phyloP scores from a whole-genome alignment of 371 early-diverging fungal species.

The Blastocladiella emersonii region DNA sequence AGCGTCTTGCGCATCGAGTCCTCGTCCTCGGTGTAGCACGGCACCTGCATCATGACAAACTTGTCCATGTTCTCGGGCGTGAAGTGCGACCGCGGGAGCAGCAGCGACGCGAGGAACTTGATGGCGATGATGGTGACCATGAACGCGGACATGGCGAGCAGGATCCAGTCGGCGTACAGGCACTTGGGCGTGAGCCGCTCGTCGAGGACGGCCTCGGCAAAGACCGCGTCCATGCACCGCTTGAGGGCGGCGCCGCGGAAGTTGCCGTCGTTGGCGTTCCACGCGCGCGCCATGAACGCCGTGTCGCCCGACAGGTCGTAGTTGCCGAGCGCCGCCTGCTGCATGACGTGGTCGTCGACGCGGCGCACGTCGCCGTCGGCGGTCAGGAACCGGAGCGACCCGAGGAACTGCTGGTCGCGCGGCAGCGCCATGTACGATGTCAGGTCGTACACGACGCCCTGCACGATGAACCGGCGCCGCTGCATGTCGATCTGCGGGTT shows the following conservation, averaged over 20 bases:
- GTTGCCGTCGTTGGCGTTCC: neutral
- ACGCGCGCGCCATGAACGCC: neutral
- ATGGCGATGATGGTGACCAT: slow-evolving; percentile 6
- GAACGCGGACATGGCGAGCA: slow-evolving; percentile 10
- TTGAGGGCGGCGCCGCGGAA: neutral
- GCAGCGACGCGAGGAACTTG: slow-evolving; percentile 10
- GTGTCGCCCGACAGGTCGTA: neutral
- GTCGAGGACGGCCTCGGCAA: slow-evolving; percentile 5
- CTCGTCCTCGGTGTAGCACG: slow-evolving; percentile 37
- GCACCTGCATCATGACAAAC: slow-evolving; percentile 26
- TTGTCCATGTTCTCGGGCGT: slow-evolving; percentile 11
- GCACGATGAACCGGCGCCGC: slow-evolving; percentile 34
- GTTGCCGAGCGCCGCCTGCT: neutral
- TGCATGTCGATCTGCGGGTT: slow-evolving; percentile 3
- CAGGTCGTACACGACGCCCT: slow-evolving; percentile 61
- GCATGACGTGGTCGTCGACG: neutral
- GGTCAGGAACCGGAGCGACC: neutral
- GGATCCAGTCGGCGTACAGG: slow-evolving; percentile 4
- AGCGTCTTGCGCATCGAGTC: slow-evolving; percentile 27
- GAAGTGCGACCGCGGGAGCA: neutral
- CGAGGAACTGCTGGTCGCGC: neutral
- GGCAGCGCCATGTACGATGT: slow-evolving; percentile 30
- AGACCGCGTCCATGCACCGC: slow-evolving; percentile 1
- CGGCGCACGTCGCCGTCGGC: neutral
- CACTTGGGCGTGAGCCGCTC: slow-evolving; percentile 4